Conservation (phyloP, 1,139 yeast species). For the Suhomyces panamericanus region DNA sequence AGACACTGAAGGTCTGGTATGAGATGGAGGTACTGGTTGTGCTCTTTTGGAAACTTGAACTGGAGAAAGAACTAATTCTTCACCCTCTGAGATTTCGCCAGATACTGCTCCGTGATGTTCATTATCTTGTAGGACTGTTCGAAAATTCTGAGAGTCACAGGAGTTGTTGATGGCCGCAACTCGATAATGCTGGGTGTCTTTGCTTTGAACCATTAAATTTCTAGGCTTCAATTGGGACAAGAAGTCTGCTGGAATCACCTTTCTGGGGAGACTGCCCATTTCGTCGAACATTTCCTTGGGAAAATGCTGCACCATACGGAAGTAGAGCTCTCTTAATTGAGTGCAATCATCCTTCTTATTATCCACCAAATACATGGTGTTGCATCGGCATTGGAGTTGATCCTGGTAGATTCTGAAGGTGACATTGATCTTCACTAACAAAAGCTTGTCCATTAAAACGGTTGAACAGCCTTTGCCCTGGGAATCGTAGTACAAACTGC, state of each 20-base stretch:
- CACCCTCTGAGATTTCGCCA: neutral
- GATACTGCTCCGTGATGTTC: neutral
- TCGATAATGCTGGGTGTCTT: constrained; percentile 8
- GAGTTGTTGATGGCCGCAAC: constrained; percentile 4
- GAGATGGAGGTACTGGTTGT: constrained; percentile 3
- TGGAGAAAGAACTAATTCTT: neutral
- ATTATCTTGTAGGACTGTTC: neutral
- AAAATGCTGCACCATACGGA: constrained; percentile 4
- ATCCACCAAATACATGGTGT: neutral
- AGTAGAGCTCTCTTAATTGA: constrained; percentile 4
- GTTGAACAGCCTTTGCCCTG: neutral
- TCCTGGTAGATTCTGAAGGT: constrained; percentile 9
- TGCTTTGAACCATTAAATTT: constrained; percentile 2
- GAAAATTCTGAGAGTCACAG: neutral
- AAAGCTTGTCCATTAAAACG: constrained; percentile 6
- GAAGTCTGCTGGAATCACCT: constrained; percentile 6
- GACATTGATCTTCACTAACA: constrained; percentile 10
- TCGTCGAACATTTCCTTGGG: constrained; percentile 10
- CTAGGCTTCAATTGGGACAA: neutral
- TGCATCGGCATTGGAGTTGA: constrained; percentile 9
- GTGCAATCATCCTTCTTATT: neutral
- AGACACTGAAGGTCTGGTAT: constrained; percentile 1
- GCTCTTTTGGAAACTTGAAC: neutral
- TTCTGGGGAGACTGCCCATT: constrained; percentile 3
- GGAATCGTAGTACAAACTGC: neutral